Conservation (phyloP, 306 rosid genomes). For the Corylus heterophylla region DNA sequence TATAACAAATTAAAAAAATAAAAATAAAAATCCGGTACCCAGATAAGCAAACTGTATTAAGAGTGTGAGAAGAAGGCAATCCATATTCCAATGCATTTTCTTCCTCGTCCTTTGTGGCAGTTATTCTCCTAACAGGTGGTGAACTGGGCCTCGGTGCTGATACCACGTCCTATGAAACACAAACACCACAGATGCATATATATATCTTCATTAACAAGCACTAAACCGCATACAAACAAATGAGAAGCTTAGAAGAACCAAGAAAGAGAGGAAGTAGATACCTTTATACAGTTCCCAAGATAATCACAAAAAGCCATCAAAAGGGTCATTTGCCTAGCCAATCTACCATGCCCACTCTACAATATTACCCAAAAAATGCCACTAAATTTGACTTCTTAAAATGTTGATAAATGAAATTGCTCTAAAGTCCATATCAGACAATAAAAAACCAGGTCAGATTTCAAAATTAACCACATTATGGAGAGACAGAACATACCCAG, state of each 20-base stretch:
- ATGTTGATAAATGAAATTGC: not conserved
- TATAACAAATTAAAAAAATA: constrained; percentile 9
- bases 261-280: constrained; percentile 21
- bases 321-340: constrained; percentile 96
- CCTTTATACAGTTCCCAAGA: constrained; percentile 81
- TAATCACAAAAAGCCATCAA: constrained; percentile 96
- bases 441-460: not conserved
- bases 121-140: constrained; percentile 87
- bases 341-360: constrained; percentile 94
- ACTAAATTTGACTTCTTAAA: constrained; percentile 5
- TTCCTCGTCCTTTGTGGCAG: constrained; percentile 88
- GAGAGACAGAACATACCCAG: constrained; percentile 58
- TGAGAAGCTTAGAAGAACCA: constrained; percentile 8
- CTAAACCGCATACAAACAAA: not conserved
- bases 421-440: not conserved
- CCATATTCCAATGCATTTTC: constrained; percentile 96
- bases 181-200: constrained; percentile 12
- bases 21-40: constrained; percentile 58
- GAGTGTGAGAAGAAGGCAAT: constrained; percentile 94
- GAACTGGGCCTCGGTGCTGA: constrained; percentile 95
- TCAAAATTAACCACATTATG: constrained; percentile 4
- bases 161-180: constrained; percentile 64
- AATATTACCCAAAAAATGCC: constrained; percentile 24
- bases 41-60: constrained; percentile 90
- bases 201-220: not conserved